A percentile compares a stretch with the other conserved stretches of the same genome.
These are phyloP conservation scores for Penicillium brasilianum DNA, from an alignment of 2,329 filamentous ascomycete genomes.

Conservation along the genomic window DNA sequence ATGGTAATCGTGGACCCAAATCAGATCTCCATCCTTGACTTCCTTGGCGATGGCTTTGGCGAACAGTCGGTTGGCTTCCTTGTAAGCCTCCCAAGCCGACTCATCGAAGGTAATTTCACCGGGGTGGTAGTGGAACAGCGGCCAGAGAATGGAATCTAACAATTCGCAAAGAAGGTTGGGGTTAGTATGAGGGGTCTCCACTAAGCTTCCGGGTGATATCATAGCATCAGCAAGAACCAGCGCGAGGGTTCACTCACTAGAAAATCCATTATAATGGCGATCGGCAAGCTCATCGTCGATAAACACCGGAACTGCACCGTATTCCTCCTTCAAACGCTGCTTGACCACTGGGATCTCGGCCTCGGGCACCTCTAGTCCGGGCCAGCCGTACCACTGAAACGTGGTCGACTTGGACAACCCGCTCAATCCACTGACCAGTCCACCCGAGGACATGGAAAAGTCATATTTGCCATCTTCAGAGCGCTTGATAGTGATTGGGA, in stretches of 20 bases:
- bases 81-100: slow-evolving; percentile 89
- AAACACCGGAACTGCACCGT: slow-evolving; percentile 89
- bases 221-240: not conserved
- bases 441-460: slow-evolving; percentile 96
- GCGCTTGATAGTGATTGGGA: slow-evolving; percentile 96
- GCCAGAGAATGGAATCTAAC: slow-evolving; percentile 94
- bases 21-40: slow-evolving; percentile 88
- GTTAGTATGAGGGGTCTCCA: slow-evolving; percentile 24
- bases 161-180: not conserved
- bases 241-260: slow-evolving; percentile 65
- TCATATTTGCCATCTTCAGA: slow-evolving; percentile 88
- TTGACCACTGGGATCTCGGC: slow-evolving; percentile 76
- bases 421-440: slow-evolving; percentile 89
- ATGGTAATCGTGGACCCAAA: slow-evolving; percentile 99
- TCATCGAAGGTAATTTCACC: slow-evolving; percentile 99
- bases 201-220: not conserved
- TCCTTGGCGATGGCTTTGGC: slow-evolving; percentile 85
- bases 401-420: slow-evolving; percentile 89
- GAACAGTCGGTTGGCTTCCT: slow-evolving; percentile 89
- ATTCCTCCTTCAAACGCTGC: slow-evolving; percentile 80
- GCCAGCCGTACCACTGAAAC: slow-evolving; percentile 99
- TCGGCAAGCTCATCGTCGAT: slow-evolving; percentile 93
- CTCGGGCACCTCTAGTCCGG: slow-evolving; percentile 87
- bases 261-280: slow-evolving; percentile 96
- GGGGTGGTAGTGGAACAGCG: slow-evolving; percentile 97